phyloP scores from a whole-genome alignment of 768 basidiomycete genomes.

The Russula griseocarnosa region DNA sequence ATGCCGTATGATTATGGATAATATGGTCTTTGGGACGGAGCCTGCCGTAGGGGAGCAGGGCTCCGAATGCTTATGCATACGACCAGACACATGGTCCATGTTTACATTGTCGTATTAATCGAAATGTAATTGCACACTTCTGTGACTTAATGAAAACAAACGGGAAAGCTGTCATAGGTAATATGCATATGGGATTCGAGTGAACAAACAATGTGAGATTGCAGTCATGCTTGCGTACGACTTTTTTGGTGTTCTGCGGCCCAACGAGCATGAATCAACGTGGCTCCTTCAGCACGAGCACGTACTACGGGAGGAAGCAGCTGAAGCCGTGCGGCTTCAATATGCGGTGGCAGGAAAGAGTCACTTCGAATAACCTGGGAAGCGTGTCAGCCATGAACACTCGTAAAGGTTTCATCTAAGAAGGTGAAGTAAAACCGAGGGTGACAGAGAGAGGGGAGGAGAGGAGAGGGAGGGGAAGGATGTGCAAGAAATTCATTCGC shows the following conservation, averaged over 20 bases:
- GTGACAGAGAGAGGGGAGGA: neutral
- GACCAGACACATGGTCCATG: slow-evolving; percentile 16
- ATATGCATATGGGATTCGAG: slow-evolving; percentile 13
- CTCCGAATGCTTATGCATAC: neutral
- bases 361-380: slow-evolving; percentile 87
- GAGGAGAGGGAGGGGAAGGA: too few relatives aligned
- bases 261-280: slow-evolving; percentile 73
- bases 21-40: neutral
- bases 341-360: slow-evolving; percentile 50
- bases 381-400: slow-evolving; percentile 5
- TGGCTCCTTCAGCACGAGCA: slow-evolving; percentile 63
- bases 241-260: slow-evolving; percentile 48
- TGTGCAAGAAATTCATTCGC: slow-evolving; percentile 32
- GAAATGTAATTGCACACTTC: slow-evolving; percentile 16
- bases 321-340: slow-evolving; percentile 62
- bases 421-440: neutral
- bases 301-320: slow-evolving; percentile 53
- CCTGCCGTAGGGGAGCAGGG: slow-evolving; percentile 2
- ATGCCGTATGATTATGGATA: slow-evolving; percentile 14
- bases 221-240: slow-evolving; percentile 13
- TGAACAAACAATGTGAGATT: slow-evolving; percentile 6
- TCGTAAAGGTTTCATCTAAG: neutral
- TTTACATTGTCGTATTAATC: slow-evolving; percentile 14
- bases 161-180: slow-evolving; percentile 3
- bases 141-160: slow-evolving; percentile 7